phyloP scores from a whole-genome alignment of 192 early-diverging fungal genomes.

The Backusella tuberculispora region DNA sequence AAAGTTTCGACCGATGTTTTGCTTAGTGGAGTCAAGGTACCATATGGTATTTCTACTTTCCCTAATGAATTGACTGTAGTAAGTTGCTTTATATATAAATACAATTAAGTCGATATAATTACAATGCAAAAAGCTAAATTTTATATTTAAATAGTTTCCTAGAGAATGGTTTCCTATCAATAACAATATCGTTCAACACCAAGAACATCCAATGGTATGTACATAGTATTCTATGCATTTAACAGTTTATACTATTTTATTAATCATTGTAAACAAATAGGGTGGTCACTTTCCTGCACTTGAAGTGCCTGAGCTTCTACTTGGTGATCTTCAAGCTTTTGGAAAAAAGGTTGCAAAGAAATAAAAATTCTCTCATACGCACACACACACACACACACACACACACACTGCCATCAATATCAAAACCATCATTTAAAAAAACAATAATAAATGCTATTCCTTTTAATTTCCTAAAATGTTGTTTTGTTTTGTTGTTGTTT shows the following conservation, averaged over 20 bases:
- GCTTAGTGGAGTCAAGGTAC: neutral
- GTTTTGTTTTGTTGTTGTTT: neutral
- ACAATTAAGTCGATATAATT: too few species aligned
- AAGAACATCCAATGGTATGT: neutral
- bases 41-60: conserved; percentile 14
- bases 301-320: conserved; percentile 54
- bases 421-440: neutral
- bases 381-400: neutral
- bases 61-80: neutral
- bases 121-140: neutral
- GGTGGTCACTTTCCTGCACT: conserved; percentile 71
- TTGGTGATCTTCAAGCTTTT: conserved; percentile 50
- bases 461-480: neutral
- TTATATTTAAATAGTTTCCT: neutral
- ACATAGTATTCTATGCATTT: neutral
- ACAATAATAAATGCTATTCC: neutral
- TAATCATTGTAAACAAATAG: neutral
- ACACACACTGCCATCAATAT: neutral
- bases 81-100: neutral
- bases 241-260: too few species aligned
- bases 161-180: neutral
- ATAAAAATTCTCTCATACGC: neutral
- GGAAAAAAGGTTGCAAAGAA: conserved; percentile 5
- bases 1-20: conserved; percentile 1
- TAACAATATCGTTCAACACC: neutral